phyloP scores from a whole-genome alignment of 2,329 filamentous ascomycete genomes.

The Endothia cerciana region DNA sequence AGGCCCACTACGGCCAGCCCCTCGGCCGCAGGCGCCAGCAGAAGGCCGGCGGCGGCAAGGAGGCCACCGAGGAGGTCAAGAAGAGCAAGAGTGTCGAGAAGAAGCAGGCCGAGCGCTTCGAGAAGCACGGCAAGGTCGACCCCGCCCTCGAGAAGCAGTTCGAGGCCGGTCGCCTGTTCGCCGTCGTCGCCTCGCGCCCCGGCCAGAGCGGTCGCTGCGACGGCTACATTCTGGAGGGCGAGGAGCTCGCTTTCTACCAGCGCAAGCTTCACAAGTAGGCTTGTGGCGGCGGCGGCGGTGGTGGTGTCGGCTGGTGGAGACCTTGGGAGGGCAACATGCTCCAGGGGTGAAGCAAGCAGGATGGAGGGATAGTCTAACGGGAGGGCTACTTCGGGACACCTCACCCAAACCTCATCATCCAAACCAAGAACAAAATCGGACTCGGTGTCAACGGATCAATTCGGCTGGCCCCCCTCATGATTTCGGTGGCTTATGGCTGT shows the following conservation, averaged over 20 bases:
- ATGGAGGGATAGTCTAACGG: constrained; percentile 24
- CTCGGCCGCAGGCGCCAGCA: constrained; percentile 91
- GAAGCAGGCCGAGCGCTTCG: constrained; percentile 91
- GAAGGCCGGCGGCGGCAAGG: constrained; percentile 65
- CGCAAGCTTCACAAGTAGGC: constrained; percentile 97
- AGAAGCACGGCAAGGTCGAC: constrained; percentile 90
- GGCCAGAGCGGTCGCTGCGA: constrained; percentile 97
- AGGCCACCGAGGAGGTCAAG: constrained; percentile 71
- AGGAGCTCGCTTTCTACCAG: constrained; percentile 99
- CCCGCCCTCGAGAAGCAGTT: constrained; percentile 94
- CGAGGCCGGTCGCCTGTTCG: constrained; percentile 97
- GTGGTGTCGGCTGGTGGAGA: constrained; percentile 16
- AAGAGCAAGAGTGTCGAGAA: constrained; percentile 95
- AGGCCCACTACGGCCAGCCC: constrained; percentile 95
- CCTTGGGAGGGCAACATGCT: neutral
- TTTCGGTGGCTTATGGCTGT: constrained; percentile 26
- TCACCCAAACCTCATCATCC: constrained; percentile 21
- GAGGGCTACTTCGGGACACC: neutral
- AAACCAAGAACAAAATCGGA: constrained; percentile 23
- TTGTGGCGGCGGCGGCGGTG: neutral
- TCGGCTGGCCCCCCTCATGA: constrained; percentile 28
- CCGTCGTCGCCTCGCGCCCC: constrained; percentile 88
- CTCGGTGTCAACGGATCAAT: constrained; percentile 29
- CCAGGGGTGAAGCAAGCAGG: neutral
- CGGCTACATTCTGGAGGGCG: constrained; percentile 98